Evolutionary conservation across 495 filamentous ascomycete species (phyloP), one percentile per base, ranked within the genome.

Genomic region (Penicillium steckii): DNA sequence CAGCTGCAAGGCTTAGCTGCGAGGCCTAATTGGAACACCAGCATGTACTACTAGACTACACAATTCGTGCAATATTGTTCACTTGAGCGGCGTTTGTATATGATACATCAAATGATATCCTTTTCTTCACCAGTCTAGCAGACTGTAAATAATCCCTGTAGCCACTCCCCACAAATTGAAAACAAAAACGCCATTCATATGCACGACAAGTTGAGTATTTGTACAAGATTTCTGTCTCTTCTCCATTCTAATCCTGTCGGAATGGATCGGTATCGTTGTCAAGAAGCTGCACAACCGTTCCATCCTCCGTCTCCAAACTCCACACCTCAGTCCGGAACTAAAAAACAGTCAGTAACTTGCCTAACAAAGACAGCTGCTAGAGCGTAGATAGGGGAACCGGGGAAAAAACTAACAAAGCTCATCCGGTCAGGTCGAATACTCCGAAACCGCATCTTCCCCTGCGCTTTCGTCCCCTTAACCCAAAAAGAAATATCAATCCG

Each of bases 401-500:
- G 26, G 26, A 10, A 18, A 55, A 26, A 26, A 81, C 83, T 72
- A 57, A 88, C 85, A 68, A 72, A 83, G 8, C 88, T 91, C 75
- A 83, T 78, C 56, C 91, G 80, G 45, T 82, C 80, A 51, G 78
- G 85, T 51, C 94, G 81, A 60, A 79, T 73, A 66, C 89, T 92
- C 65, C 75, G 80, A 72, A 98, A 96, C 59, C 82, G 78, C 85
- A 96, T 91, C 60, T 84, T 79, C 17, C 85, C 94, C 48, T 75
- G 68, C 22, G 66, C 69, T 59, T 81, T 87, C 2, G 84, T 92
- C 35, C 94, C 94, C 71, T 90, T 92, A 9, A 98, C 94, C 74
- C 79, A 78, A 68, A 94, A 97, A 3, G 68, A 70, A 48, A 98
- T 91, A 78, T 97, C 75, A 64, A 97, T 96, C 62, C 84, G 78